Conservation (phyloP, 768 basidiomycete species). For the Termitomyces sp. region DNA sequence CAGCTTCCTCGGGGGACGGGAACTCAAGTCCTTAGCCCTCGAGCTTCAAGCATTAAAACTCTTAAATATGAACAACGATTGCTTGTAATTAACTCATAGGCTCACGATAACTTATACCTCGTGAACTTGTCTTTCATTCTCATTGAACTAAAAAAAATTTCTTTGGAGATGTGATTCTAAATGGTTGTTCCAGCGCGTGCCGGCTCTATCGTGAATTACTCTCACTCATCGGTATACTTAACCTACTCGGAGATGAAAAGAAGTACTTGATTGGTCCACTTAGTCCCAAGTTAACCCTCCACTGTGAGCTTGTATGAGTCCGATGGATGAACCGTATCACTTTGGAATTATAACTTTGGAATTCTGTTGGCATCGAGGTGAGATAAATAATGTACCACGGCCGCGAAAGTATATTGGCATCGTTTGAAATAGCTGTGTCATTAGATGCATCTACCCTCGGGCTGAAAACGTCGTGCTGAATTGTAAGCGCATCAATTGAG, state of each 20-base stretch:
- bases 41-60: not conserved
- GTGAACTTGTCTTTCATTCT: not conserved
- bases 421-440: too few relatives aligned
- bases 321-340: not conserved
- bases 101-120: not conserved
- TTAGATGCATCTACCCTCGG: too few relatives aligned
- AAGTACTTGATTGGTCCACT: not conserved
- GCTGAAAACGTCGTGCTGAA: too few relatives aligned
- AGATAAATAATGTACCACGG: too few relatives aligned
- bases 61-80: not conserved
- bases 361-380: too few relatives aligned
- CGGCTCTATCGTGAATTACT: not conserved
- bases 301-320: not conserved
- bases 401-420: too few relatives aligned
- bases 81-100: not conserved
- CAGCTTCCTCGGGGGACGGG: too few relatives aligned
- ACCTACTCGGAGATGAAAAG: not conserved
- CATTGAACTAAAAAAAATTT: not conserved
- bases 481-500: too few relatives aligned
- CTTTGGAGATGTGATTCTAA: not conserved
- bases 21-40: too few relatives aligned
- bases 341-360: too few relatives aligned
- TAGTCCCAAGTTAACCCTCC: not conserved
- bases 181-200: not conserved
- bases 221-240: not conserved